These are phyloP conservation scores for Microstroma glucosiphilum DNA, from an alignment of 1,284 basidiomycete species.

Conservation along the genomic window DNA sequence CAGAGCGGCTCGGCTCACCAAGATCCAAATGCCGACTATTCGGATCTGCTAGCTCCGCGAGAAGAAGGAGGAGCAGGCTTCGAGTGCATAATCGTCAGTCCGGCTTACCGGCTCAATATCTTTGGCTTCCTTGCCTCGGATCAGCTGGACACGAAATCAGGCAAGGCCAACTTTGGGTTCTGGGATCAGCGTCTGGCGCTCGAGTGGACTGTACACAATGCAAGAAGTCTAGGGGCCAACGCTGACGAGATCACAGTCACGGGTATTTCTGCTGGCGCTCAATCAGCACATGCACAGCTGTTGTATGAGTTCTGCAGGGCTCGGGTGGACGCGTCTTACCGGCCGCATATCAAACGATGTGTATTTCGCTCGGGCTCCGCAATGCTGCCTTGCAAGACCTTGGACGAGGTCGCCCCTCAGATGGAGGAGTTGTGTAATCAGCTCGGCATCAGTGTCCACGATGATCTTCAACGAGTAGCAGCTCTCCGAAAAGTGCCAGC, in stretches of 20 bases:
- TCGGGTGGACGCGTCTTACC: slow-evolving; percentile 12
- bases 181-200: slow-evolving; percentile 31
- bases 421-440: slow-evolving; percentile 20
- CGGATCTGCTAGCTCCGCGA: slow-evolving; percentile 16
- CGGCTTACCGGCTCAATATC: slow-evolving; percentile 26
- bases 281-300: slow-evolving; percentile 41
- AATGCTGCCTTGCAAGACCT: slow-evolving; percentile 22
- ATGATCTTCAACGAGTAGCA: slow-evolving; percentile 17
- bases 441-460: slow-evolving; percentile 11
- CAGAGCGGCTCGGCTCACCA: slow-evolving; percentile 24
- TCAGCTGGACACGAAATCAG: slow-evolving; percentile 15
- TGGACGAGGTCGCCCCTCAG: slow-evolving; percentile 21
- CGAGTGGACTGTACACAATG: slow-evolving; percentile 40
- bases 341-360: slow-evolving; percentile 20
- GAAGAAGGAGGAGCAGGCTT: slow-evolving; percentile 11
- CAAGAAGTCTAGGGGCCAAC: slow-evolving; percentile 43
- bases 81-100: slow-evolving; percentile 21
- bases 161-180: slow-evolving; percentile 32
- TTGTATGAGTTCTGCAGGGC: slow-evolving; percentile 37
- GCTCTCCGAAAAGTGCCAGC: slow-evolving; percentile 17
- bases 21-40: slow-evolving; percentile 13
- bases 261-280: slow-evolving; percentile 48
- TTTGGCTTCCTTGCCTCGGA: slow-evolving; percentile 31
- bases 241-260: slow-evolving; percentile 41
- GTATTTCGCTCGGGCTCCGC: slow-evolving; percentile 29